phyloP scores from a whole-genome alignment of 345 rosid genomes.

The Dipteronia dyeriana region DNA sequence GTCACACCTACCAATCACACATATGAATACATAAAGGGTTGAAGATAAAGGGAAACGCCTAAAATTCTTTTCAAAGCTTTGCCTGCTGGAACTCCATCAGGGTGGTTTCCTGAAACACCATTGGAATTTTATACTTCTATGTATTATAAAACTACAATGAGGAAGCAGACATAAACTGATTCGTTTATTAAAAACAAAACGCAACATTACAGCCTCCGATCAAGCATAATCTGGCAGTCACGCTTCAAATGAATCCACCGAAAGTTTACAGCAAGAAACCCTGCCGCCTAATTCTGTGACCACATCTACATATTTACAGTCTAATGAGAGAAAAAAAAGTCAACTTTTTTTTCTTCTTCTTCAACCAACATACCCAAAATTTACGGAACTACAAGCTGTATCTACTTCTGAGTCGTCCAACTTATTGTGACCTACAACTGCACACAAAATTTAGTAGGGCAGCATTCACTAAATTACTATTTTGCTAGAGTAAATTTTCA shows the following conservation, averaged over 20 bases:
- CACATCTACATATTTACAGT: slow-evolving; percentile 22
- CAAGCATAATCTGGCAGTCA: slow-evolving; percentile 12
- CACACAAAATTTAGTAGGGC: slow-evolving; percentile 28
- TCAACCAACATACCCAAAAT: slow-evolving; percentile 16
- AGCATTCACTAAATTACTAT: slow-evolving; percentile 4
- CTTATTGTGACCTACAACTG: slow-evolving; percentile 21
- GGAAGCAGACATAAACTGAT: neutral
- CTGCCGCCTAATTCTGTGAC: slow-evolving; percentile 17
- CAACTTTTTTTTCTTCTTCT: slow-evolving; percentile 4
- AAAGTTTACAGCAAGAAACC: slow-evolving; percentile 7
- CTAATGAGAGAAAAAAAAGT: neutral
- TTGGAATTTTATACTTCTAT: too few species aligned
- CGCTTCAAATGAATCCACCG: slow-evolving; percentile 16
- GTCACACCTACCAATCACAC: too few species aligned
- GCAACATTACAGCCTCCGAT: slow-evolving; percentile 11
- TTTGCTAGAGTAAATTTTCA: slow-evolving; percentile 1
- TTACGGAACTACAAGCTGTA: slow-evolving; percentile 17
- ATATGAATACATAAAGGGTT: too few species aligned
- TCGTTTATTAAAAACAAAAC: slow-evolving; percentile 3
- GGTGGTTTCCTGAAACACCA: too few species aligned
- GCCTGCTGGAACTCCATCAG: too few species aligned
- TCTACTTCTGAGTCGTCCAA: slow-evolving; percentile 16
- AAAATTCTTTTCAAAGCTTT: too few species aligned
- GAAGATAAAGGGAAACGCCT: too few species aligned
- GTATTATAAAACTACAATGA: neutral